These are phyloP conservation scores for Trapa bicornis DNA, from an alignment of 345 rosid species.

Conservation along the genomic window DNA sequence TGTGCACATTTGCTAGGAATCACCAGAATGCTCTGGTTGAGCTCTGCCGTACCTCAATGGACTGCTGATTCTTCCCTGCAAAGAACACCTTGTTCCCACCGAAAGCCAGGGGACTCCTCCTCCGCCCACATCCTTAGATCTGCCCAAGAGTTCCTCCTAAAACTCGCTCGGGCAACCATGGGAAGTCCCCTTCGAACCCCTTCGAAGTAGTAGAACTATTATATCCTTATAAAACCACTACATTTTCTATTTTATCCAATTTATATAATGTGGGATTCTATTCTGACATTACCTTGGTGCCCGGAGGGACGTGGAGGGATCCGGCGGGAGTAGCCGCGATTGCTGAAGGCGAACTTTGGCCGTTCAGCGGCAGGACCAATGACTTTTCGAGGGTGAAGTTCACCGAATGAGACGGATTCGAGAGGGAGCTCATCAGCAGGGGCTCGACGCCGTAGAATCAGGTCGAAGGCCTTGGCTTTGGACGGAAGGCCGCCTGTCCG, in stretches of 20 bases:
- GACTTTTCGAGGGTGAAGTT: slow-evolving; percentile 62
- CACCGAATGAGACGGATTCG: slow-evolving; percentile 25
- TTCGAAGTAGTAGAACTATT: too few relatives aligned
- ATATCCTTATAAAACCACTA: too few relatives aligned
- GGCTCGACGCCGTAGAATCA: slow-evolving; percentile 59
- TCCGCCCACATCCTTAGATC: slow-evolving; percentile 41
- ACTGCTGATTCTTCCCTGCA: slow-evolving; percentile 56
- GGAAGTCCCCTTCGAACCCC: slow-evolving; percentile 14
- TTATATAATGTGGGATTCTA: too few relatives aligned
- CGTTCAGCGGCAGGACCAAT: slow-evolving; percentile 35
- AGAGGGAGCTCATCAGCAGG: slow-evolving; percentile 37
- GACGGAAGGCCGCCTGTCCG: slow-evolving; percentile 75
- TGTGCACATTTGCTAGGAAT: not conserved
- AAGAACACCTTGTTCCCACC: slow-evolving; percentile 83
- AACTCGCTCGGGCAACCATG: slow-evolving; percentile 36
- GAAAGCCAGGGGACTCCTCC: slow-evolving; percentile 54
- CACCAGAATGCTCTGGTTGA: slow-evolving; percentile 10
- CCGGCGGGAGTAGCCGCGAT: slow-evolving; percentile 47
- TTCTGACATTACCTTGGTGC: slow-evolving; percentile 64
- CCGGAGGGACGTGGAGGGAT: slow-evolving; percentile 68
- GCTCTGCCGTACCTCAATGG: slow-evolving; percentile 83
- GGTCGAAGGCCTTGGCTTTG: slow-evolving; percentile 43
- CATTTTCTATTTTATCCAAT: too few relatives aligned
- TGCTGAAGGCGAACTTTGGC: slow-evolving; percentile 59
- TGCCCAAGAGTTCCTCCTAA: slow-evolving; percentile 62